Evolutionary conservation across 208 protist species (phyloP).

Genomic region (Trypanosoma mega): DNA sequence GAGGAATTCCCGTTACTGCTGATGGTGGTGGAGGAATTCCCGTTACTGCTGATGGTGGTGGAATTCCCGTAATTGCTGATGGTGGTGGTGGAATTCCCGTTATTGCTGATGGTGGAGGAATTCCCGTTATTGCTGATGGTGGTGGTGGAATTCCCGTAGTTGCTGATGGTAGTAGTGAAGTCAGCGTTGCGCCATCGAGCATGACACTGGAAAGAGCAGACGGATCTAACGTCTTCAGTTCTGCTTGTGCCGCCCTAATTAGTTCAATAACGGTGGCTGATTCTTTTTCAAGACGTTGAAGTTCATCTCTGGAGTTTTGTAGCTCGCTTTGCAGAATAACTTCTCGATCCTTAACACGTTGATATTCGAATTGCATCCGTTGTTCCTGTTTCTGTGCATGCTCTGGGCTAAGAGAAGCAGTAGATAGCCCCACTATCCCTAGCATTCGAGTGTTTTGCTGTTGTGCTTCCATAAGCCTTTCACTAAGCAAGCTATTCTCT

Average conservation of each 20-base stretch:
- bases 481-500: slow-evolving; percentile 50
- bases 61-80: background rate
- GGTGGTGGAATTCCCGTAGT: slow-evolving; percentile 1
- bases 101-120: background rate
- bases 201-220: slow-evolving; percentile 18
- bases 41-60: slow-evolving; percentile 1
- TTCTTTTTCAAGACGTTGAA: slow-evolving; percentile 53
- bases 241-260: slow-evolving; percentile 41
- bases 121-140: slow-evolving; percentile 3
- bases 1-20: slow-evolving; percentile 9
- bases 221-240: slow-evolving; percentile 45
- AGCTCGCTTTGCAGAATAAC: slow-evolving; percentile 30
- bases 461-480: slow-evolving; percentile 35
- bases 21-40: slow-evolving; percentile 12
- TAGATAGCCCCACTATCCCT: slow-evolving; percentile 43
- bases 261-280: slow-evolving; percentile 41
- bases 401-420: slow-evolving; percentile 22
- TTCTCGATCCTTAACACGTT: slow-evolving; percentile 36
- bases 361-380: slow-evolving; percentile 44
- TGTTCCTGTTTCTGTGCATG: slow-evolving; percentile 36
- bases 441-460: slow-evolving; percentile 38
- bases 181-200: background rate
- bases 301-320: slow-evolving; percentile 27
- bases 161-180: background rate
- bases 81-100: background rate